Base-by-base conservation (phyloP, 495 filamentous ascomycete species). In the Hypoxylon intermedium region DNA sequence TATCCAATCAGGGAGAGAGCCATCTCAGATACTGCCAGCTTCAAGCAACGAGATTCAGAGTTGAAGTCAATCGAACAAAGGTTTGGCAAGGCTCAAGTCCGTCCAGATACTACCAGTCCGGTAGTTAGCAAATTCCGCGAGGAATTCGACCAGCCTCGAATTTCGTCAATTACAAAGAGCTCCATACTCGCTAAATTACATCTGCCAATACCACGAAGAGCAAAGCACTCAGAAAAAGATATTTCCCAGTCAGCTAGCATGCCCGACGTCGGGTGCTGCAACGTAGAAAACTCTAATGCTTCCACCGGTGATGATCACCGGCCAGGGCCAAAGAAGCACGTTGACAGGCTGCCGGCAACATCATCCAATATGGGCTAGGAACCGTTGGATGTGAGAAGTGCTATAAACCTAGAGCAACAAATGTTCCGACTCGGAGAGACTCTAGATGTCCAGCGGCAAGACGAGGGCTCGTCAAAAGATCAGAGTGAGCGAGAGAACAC, bases 151-250 rank as follows among this genome's bases (percentile, higher is more conserved):
- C 54, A 58, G 16, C 60, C 49, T 9, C 52, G 52, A 20, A 16
- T 47, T 42, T 54, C 52, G 13, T 31, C 52, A 49, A 24, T 31
- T 49, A 21, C 41, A 16, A 74, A 53, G 50, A 56, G 46, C 9
- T 75, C 75, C 18, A 51, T 77, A 42, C 52, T 78, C 16, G 67
- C 70, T 9, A 60, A 65, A 26, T 53, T 78, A 2, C 73, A 75
- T 45, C 53, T 75, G 2, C 63, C 65, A 5, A 58, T 72, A 19
- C 63, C 73, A 0, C 67, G 52, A 40, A 72, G 50, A 48, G 46
- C 53, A 24, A 75, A 70, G 57, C 37, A 66, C 4, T 44, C 46
- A 33, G 44, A 58, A 33, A 65, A 48, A 47, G 68, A 67, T 40
- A 51, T 51, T n/a, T 18, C 55, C 12, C 21, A 47, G 16, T 11